Base-by-base conservation (phyloP, 164 flowering plant genomes). In the Piper longum region DNA sequence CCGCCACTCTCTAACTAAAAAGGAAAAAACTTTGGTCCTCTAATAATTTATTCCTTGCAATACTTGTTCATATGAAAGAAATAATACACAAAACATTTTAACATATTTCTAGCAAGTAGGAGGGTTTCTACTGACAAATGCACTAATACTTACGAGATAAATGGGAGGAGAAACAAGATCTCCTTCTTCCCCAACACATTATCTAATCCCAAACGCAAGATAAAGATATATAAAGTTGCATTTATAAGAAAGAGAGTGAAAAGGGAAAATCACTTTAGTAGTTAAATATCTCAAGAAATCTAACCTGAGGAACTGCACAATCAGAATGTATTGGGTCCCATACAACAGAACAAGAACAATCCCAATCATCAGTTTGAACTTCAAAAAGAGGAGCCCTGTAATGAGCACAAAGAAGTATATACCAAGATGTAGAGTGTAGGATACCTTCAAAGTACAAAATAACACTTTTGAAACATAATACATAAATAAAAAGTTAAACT, bases 271-370 rank as follows among this genome's bases (percentile, higher is more conserved):
- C 57, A 16, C 13, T 26, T 12, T 43, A 44, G 11, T 2, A 43
- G 36, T 8, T 41, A 45, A 4, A 48, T 14, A 48, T 9, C 52
- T 48, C 12, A 48, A 16, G 18, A 9, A 26, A n/a, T 39, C 41
- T 68, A 66, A 88, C 99, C 95, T 93, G 99, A 54, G 96, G 88
- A 43, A 81, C 99, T 63, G 95, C 87, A 81, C 99, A 93, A 69
- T 93, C 99, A 72, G 99, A 80, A 81, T 80, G 88, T 42, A 68
- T 48, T 73, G 96, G 96, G 75, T 91, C 95, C 99, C 99, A 93
- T 44, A 72, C 76, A 52, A 93, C 78, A 67, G 82, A 69, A 64
- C 83, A 65, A 59, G 87, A 93, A 76, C 99, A 93, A 55, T 89
- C 93, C 95, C 95, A 93, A 14, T 82, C 70, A 72, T 88, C 90